Evolutionary conservation across 1,284 basidiomycete species (phyloP), one percentile per base, ranked within the genome.

Genomic region (Boletus mariae): DNA sequence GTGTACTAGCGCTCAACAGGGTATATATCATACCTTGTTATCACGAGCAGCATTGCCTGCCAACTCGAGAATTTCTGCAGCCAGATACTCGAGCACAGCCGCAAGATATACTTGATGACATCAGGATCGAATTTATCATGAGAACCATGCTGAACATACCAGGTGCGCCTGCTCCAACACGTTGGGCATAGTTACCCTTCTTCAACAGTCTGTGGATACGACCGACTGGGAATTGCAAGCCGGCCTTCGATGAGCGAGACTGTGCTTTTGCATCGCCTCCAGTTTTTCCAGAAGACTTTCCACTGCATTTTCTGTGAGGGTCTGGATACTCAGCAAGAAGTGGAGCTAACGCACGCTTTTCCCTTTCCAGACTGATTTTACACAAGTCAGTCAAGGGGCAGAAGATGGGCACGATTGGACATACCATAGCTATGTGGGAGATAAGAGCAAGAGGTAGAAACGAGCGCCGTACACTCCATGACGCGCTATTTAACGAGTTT

Each of bases 41-140:
- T 87, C 84, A 57, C 83, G 77, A 28, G 81, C 80, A 45, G 88
- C 90, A 75, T 92, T 92, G 54, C 92, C 92, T 49, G 92, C 90
- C 51, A 94, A 78, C 75, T 94, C 92, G 56, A 93, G 83, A 64
- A 94, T 87, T 73, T 94, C 92, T 47, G 92, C 92, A 26, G 87
- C 82, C 47, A 94, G 80, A 73, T 94, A 92, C 68, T 92, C 90
- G 15, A 92, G 77, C 38, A 91, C 88, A 49, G 88, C 90, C 52
- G 92, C 89, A 57, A 93, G 83, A 75, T 93, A 94, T 57, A 94
- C 92, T 86, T 67, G 12, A 13, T 11, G 28, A 28, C 40, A 31
- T 57, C 5, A 59, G 44, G 7, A 26, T 28, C 1, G 4, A n/a
- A 35, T 31, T 29, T 9, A 45, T 49, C 20, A 6, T 31, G n/a